A percentile compares a stretch with the other conserved stretches of the same genome.
Conservation (phyloP, 306 rosid genomes). For the Alnus glutinosa region DNA sequence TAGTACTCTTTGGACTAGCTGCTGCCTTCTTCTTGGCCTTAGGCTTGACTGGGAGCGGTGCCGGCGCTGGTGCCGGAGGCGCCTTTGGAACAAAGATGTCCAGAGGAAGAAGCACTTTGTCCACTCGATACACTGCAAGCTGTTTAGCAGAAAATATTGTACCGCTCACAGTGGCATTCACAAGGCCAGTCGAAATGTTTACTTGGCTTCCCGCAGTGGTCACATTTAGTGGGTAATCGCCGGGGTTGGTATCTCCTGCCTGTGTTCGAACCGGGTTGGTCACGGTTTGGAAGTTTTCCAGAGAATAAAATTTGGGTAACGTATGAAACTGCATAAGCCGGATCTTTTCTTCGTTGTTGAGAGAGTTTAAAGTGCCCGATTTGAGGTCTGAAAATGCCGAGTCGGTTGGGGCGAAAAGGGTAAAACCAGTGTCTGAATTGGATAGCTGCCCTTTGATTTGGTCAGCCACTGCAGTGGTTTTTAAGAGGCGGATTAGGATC, state of each 20-base stretch:
- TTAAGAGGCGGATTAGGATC: conserved; percentile 54
- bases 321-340: conserved; percentile 62
- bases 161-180: conserved; percentile 58
- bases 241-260: conserved; percentile 52
- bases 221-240: conserved; percentile 61
- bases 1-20: not conserved
- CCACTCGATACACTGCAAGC: conserved; percentile 58
- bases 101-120: conserved; percentile 67
- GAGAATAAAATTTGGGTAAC: conserved; percentile 41
- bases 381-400: conserved; percentile 57
- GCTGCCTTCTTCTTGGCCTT: conserved; percentile 20
- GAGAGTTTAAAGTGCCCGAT: conserved; percentile 63
- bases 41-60: conserved; percentile 5
- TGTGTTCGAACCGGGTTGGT: conserved; percentile 75
- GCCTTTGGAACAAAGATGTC: conserved; percentile 55
- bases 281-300: conserved; percentile 61
- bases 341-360: conserved; percentile 53
- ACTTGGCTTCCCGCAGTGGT: conserved; percentile 57
- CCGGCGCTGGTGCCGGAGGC: conserved; percentile 49
- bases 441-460: conserved; percentile 61
- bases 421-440: conserved; percentile 47
- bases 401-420: conserved; percentile 66
- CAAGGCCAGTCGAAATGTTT: conserved; percentile 65
- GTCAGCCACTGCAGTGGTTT: conserved; percentile 48
- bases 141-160: conserved; percentile 55